Conservation (phyloP, 2,329 filamentous ascomycete genomes). For the Colletotrichum cordylinicola region DNA sequence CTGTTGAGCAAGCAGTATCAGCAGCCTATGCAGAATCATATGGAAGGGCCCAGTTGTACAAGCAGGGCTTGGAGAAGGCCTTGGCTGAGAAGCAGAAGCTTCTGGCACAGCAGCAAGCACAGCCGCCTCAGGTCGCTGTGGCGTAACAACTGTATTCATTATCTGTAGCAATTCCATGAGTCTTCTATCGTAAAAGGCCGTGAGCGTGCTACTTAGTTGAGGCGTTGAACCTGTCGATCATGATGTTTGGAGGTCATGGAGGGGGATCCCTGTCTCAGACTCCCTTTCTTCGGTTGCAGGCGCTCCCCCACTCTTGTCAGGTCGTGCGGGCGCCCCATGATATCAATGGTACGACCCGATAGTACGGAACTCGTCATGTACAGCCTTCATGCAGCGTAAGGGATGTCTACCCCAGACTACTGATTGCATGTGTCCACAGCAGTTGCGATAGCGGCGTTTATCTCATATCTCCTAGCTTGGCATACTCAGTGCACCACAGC, state of each 20-base stretch:
- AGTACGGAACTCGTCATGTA: neutral
- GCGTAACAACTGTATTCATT: neutral
- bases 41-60: slow-evolving; percentile 33
- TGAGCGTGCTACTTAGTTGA: neutral
- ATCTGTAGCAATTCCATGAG: neutral
- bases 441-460: neutral
- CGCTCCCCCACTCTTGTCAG: neutral
- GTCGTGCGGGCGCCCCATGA: neutral
- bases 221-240: neutral
- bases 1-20: slow-evolving; percentile 36
- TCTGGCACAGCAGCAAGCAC: neutral
- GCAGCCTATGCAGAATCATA: slow-evolving; percentile 39
- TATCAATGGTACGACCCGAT: neutral
- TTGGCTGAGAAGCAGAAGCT: neutral
- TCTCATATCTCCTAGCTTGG: neutral
- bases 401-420: neutral
- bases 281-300: neutral
- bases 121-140: slow-evolving; percentile 3
- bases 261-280: neutral
- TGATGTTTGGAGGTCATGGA: neutral
- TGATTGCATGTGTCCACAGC: neutral
- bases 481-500: neutral
- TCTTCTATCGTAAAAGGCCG: neutral
- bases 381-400: neutral
- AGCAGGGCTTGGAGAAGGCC: slow-evolving; percentile 31